phyloP scores from a whole-genome alignment of 2,329 filamentous ascomycete genomes.

The Neopestalotiopsis sp. region DNA sequence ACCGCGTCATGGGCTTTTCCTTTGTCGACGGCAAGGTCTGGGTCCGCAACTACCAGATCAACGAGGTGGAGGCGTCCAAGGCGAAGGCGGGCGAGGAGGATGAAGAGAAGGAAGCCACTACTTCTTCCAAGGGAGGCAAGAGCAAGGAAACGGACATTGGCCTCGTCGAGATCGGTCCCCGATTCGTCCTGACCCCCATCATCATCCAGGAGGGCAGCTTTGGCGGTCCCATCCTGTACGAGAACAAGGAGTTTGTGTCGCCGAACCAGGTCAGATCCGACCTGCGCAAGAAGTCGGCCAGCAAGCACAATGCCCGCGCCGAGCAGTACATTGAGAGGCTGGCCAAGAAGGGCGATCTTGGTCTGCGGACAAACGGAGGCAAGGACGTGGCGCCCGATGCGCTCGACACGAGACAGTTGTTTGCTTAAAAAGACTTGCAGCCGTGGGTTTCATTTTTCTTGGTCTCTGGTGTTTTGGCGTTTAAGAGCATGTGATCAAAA shows the following conservation, averaged over 20 bases:
- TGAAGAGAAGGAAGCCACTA: conserved; percentile 44
- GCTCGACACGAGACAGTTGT: conserved; percentile 78
- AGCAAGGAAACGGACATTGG: conserved; percentile 75
- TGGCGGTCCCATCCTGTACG: conserved; percentile 94
- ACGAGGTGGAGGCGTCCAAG: conserved; percentile 74
- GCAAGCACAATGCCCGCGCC: conserved; percentile 76
- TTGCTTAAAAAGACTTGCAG: conserved; percentile 59
- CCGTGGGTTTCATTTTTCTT: neutral
- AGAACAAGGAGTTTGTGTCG: conserved; percentile 96
- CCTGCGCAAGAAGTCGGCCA: conserved; percentile 75
- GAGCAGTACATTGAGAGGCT: conserved; percentile 76
- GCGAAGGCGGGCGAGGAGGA: conserved; percentile 45
- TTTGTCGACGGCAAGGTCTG: conserved; percentile 93
- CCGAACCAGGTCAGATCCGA: conserved; percentile 94
- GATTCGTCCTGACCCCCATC: conserved; percentile 78
- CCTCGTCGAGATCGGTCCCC: conserved; percentile 90
- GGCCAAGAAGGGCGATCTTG: conserved; percentile 77
- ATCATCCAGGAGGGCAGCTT: conserved; percentile 95
- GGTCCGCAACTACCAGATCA: conserved; percentile 93
- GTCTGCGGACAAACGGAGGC: conserved; percentile 72
- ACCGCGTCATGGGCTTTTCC: conserved; percentile 93
- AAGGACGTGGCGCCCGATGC: conserved; percentile 68
- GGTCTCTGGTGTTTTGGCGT: neutral
- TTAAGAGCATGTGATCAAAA: neutral
- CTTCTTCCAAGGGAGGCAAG: conserved; percentile 34